A percentile compares a stretch with the other conserved stretches of the same genome.
Evolutionary conservation across 2,329 filamentous ascomycete genomes (phyloP).

Genomic region (Paecilomyces variotii): DNA sequence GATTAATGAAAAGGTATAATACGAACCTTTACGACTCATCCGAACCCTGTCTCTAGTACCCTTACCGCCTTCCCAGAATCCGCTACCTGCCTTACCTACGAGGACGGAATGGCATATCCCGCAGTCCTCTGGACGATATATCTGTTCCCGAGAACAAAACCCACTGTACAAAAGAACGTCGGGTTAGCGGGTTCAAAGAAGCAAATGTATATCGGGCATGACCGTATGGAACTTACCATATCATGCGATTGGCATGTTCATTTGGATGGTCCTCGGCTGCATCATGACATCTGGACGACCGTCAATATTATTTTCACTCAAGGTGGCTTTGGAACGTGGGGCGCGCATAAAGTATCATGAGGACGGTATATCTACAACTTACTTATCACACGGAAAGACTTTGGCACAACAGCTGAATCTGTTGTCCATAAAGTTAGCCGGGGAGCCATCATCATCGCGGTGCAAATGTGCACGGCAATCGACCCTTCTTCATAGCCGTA

Average conservation of each 20-base stretch:
- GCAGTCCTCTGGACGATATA: constrained; percentile 69
- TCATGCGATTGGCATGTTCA: constrained; percentile 78
- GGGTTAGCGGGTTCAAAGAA: background rate
- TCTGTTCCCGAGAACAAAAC: constrained; percentile 72
- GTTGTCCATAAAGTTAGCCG: constrained; percentile 7
- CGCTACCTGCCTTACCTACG: constrained; percentile 56
- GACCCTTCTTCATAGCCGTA: background rate
- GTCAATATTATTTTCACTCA: constrained; percentile 2
- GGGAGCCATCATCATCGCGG: background rate
- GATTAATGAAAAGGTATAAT: too few relatives aligned
- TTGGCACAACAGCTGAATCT: constrained; percentile 51
- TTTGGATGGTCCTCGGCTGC: constrained; percentile 60
- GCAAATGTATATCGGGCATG: background rate
- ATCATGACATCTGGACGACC: constrained; percentile 59
- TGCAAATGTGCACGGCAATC: background rate
- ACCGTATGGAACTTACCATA: constrained; percentile 46
- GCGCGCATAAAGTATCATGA: background rate
- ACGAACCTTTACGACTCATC: constrained; percentile 61
- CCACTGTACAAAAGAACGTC: constrained; percentile 34
- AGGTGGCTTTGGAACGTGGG: too few relatives aligned
- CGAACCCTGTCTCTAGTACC: constrained; percentile 62
- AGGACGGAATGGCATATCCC: constrained; percentile 63
- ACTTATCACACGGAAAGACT: constrained; percentile 51
- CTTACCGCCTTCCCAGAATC: constrained; percentile 84
- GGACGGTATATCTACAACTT: constrained; percentile 11